A percentile compares a stretch with the other conserved stretches of the same genome.
phyloP scores from a whole-genome alignment of 2,329 filamentous ascomycete species.

The Beauveria caledonica region DNA sequence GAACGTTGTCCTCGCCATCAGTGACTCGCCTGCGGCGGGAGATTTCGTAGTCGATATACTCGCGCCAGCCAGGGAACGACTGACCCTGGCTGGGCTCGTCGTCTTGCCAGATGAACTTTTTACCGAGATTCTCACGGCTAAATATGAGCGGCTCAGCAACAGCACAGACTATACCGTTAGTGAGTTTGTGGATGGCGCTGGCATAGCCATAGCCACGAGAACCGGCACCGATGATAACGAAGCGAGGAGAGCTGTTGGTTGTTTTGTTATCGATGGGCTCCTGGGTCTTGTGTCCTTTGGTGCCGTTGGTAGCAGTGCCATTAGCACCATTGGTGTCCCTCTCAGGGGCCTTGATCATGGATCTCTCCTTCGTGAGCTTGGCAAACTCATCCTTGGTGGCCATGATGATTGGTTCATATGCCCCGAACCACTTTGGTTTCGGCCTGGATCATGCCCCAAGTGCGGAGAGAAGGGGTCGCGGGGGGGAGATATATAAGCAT shows the following conservation, averaged over 20 bases:
- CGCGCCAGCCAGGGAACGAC: constrained; percentile 63
- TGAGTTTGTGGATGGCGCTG: constrained; percentile 54
- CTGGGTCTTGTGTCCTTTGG: background rate
- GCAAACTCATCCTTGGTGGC: constrained; percentile 16
- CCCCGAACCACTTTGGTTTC: background rate
- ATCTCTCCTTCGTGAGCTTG: constrained; percentile 14
- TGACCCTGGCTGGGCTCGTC: constrained; percentile 48
- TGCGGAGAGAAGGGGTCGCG: background rate
- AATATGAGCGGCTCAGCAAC: constrained; percentile 75
- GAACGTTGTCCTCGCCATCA: constrained; percentile 38
- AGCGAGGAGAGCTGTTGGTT: constrained; percentile 46
- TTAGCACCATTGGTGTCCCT: background rate
- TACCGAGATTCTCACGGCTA: constrained; percentile 65
- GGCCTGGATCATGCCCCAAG: background rate
- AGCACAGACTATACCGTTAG: constrained; percentile 61
- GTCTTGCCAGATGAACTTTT: constrained; percentile 63
- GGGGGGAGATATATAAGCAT: constrained; percentile 15
- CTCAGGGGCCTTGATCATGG: background rate
- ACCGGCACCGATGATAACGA: constrained; percentile 77
- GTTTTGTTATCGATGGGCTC: constrained; percentile 11
- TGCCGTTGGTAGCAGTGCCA: background rate
- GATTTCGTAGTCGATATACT: constrained; percentile 67
- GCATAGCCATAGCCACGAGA: constrained; percentile 71
- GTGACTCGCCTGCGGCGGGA: constrained; percentile 46
- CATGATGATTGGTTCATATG: constrained; percentile 13